Percentiles rank a stretch among this genome's conserved stretches.
These are phyloP conservation scores for Pestalotiopsis sp. DNA, from an alignment of 2,329 filamentous ascomycete genomes.

Conservation along the genomic window DNA sequence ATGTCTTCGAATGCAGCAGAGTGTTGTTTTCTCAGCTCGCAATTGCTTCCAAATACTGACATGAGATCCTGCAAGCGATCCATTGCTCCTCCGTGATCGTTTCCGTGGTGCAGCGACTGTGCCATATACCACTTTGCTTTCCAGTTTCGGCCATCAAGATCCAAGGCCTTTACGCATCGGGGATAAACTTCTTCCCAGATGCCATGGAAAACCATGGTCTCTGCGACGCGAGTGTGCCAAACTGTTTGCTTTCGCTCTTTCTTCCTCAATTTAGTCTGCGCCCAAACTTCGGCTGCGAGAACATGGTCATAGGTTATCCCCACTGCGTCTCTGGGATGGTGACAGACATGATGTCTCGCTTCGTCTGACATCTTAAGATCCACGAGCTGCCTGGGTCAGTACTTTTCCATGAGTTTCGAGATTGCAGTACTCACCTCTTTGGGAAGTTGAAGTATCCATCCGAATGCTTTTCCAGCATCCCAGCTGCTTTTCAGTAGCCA, in stretches of 20 bases:
- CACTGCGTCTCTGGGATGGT: neutral
- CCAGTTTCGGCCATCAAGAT: neutral
- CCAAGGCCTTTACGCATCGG: neutral
- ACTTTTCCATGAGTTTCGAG: neutral
- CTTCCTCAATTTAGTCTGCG: neutral
- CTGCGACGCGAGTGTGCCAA: neutral
- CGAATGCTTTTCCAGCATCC: neutral
- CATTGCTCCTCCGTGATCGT: neutral
- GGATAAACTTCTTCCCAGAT: neutral
- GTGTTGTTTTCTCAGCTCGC: neutral
- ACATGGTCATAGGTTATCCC: neutral
- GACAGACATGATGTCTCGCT: neutral
- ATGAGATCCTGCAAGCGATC: neutral
- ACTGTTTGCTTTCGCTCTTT: neutral
- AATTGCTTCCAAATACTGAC: neutral
- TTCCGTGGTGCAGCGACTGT: neutral
- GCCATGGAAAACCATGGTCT: neutral
- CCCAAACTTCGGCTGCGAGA: neutral
- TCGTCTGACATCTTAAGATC: neutral
- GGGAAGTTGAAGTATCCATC: neutral
- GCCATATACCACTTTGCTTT: neutral
- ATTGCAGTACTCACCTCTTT: neutral
- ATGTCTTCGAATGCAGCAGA: neutral
- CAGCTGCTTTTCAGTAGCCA: neutral
- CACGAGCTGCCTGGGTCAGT: neutral